Base-by-base conservation (phyloP, 805 yeast genomes). In the Yamadazyma olivae region DNA sequence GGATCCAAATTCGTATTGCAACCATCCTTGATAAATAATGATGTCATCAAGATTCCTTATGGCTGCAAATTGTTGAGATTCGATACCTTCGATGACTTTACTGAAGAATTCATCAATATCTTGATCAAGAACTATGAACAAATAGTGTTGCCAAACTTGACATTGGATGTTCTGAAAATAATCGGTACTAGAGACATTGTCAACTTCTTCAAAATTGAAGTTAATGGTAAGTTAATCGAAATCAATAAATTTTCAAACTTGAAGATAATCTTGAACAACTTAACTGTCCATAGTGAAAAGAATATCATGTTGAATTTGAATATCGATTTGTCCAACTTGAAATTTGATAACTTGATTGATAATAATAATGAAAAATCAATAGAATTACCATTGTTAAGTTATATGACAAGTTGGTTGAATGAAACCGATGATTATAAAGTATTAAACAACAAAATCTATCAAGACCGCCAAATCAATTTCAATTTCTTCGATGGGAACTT, bases 131-230 rank as follows among this genome's bases (percentile, higher is more conserved):
- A 38, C 16, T 43, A 43, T 17, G 56, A 53, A 16, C 31, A 45
- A 17, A 45, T 49, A n/a, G 50, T 53, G 26, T 39, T 54, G 22
- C 59, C 64, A 3, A 44, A 36, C 9, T 36, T 58, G 2, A 27
- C 50, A 5, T 34, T 58, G 4, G 50, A 51, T 27, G 20, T 58
- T 6, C 35, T 39, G 45, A 44, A 40, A 18, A 41, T 43, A 3
- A 37, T 44, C 13, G 45, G 48, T 13, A 41, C 48, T 10, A 39
- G 46, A 19, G 42, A 45, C 12, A 30, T 45, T 22, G 51, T 50
- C 4, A 33, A 37, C 2, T 44, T 54, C 19, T 30, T 35, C 20
- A 44, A 45, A 24, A 35, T 59, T 17, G 63, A 58, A 26, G 45
- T 50, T 7, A 49, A 55, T 34, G 61, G 61, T 3, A 43, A 43